Evolutionary conservation across 2,329 filamentous ascomycete genomes (phyloP), one percentile per base, ranked within the genome.

Genomic region (Aspergillus carbonarius): DNA sequence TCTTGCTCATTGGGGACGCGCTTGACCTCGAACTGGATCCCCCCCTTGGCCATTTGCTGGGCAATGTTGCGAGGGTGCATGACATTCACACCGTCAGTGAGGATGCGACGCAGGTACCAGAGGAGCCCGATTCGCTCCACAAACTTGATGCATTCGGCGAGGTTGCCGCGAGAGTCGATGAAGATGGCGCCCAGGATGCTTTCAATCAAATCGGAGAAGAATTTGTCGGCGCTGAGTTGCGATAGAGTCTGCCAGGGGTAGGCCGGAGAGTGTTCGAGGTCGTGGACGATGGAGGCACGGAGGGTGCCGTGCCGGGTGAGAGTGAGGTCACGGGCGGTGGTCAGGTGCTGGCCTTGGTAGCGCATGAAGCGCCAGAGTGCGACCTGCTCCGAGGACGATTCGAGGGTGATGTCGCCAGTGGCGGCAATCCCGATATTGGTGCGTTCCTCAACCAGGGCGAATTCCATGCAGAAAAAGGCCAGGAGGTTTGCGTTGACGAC

Each of bases 141-240:
- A 37, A 97, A 81, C 0, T 54, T 68, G 51, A 82, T 78, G 66
- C 91, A 96, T 0, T 71, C 72, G 0, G 77, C 77, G 13, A 91
- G 70, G 1, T 83, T 81, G 0, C 89, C 89, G 0, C 82, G 65
- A 0, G 82, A 90, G 72, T 98, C 95, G 18, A 96, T 79, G 80
- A 90, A 97, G 0, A 97, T 82, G 0, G 92, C 93, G 0, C 91
- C 93, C 0, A 98, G 74, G 0, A 96, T 72, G 32, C 85, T 85
- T 76, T 98, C 93, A 9, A 97, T 80, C 7, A 97, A 76, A 72
- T 97, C 93, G 0, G 89, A 93, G 74, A 89, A 88, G 73, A 91
- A 90, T 70, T 97, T 97, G 15, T 85, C 85, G 0, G 87, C 82
- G 13, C 82, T 80, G 0, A 96, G 78, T 0, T 83, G 80, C 0